These are phyloP conservation scores for Picea glauca DNA, from an alignment of 75 land plant species.

Conservation along the genomic window DNA sequence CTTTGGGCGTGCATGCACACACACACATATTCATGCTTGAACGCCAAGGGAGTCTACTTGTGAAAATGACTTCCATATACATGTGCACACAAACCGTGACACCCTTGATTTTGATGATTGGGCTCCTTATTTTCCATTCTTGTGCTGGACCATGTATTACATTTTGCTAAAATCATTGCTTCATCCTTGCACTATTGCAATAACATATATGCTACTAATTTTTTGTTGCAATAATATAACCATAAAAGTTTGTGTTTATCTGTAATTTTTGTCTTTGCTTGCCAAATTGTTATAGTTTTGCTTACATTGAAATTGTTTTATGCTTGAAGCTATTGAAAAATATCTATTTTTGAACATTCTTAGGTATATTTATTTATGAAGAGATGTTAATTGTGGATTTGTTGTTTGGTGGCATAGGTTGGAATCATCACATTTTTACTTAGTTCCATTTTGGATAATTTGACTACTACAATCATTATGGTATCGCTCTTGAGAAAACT, in stretches of 20 bases:
- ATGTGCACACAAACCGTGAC: too few relatives aligned
- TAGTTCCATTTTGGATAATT: constrained; percentile 92
- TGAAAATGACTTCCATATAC: too few relatives aligned
- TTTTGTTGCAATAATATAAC: neutral
- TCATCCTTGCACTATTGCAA: neutral
- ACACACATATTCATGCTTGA: too few relatives aligned
- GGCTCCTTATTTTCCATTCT: constrained; percentile 1
- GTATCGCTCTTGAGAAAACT: constrained; percentile 90
- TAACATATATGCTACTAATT: neutral
- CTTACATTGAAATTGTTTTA: neutral
- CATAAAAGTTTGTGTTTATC: neutral
- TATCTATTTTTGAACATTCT: neutral
- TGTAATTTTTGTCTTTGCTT: neutral
- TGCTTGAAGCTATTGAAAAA: neutral
- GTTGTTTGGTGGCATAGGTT: constrained; percentile 41
- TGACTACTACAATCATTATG: constrained; percentile 98
- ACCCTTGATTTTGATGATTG: too few relatives aligned
- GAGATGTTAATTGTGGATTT: neutral
- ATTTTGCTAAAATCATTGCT: neutral
- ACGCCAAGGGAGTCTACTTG: too few relatives aligned
- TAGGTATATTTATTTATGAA: neutral
- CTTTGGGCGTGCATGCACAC: too few relatives aligned
- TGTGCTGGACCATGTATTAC: neutral
- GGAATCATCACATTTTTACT: constrained; percentile 94
- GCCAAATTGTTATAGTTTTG: neutral